Percentiles rank a stretch among this genome's conserved stretches.
Conservation (phyloP, 2,329 filamentous ascomycete genomes). For the Fusarium musae region DNA sequence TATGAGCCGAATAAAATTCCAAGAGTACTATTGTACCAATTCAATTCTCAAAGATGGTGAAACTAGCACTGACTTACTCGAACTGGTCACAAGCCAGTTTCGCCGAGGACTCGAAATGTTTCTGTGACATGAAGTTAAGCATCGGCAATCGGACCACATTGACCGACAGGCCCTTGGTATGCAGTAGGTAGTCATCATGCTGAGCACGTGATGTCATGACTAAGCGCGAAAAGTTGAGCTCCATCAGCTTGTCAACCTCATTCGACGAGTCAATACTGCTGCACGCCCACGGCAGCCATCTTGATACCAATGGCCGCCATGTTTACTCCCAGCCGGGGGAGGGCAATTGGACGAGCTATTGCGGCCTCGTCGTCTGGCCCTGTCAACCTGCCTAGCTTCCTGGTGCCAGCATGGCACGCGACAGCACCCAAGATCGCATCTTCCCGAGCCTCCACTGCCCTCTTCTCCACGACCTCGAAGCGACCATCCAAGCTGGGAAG, state of each 20-base stretch:
- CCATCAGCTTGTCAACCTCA: constrained; percentile 25
- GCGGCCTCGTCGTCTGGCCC: constrained; percentile 57
- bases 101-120: not conserved
- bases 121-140: not conserved
- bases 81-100: not conserved
- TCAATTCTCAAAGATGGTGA: constrained; percentile 1
- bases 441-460: constrained; percentile 48
- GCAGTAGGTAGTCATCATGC: too few species aligned
- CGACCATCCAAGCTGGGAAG: constrained; percentile 85
- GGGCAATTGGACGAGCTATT: constrained; percentile 66
- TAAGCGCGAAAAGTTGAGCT: constrained; percentile 50
- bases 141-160: not conserved
- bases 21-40: constrained; percentile 48
- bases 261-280: constrained; percentile 20
- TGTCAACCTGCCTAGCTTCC: constrained; percentile 74
- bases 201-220: constrained; percentile 49
- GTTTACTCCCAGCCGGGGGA: constrained; percentile 72
- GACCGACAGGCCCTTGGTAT: not conserved
- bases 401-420: constrained; percentile 75
- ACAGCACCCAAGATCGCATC: constrained; percentile 50
- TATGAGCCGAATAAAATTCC: constrained; percentile 45
- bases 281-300: constrained; percentile 36
- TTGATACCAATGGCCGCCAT: constrained; percentile 59
- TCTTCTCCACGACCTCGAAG: constrained; percentile 77
- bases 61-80: not conserved